Evolutionary conservation across 163 green algal genomes (phyloP).

Genomic region (Prototheca wickerhamii): DNA sequence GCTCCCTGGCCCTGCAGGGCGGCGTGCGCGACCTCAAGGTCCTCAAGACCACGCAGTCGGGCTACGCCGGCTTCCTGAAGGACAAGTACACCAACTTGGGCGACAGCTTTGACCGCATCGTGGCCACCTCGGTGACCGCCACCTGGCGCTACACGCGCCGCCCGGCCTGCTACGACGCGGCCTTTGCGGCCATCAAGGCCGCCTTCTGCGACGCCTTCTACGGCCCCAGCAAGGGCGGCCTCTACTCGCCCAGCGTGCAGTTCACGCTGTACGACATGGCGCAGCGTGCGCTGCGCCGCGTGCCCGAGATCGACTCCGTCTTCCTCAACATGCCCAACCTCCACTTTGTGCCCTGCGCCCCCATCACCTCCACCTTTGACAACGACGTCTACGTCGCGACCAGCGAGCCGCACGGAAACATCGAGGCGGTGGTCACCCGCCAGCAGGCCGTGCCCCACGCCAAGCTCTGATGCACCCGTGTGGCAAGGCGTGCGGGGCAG

Average conservation of each 20-base stretch:
- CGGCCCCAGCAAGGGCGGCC: slow-evolving; percentile 63
- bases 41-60: slow-evolving; percentile 91
- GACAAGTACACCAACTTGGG: slow-evolving; percentile 83
- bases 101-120: slow-evolving; percentile 78
- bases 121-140: slow-evolving; percentile 73
- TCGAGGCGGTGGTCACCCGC: slow-evolving; percentile 72
- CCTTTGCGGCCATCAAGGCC: slow-evolving; percentile 22
- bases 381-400: slow-evolving; percentile 95
- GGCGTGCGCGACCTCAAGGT: slow-evolving; percentile 44
- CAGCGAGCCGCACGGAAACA: slow-evolving; percentile 86
- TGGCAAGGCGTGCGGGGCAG: not conserved
- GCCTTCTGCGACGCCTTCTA: slow-evolving; percentile 60
- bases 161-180: slow-evolving; percentile 50
- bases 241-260: slow-evolving; percentile 91
- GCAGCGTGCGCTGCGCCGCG: slow-evolving; percentile 35
- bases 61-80: slow-evolving; percentile 81
- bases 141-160: slow-evolving; percentile 61
- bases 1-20: slow-evolving; percentile 21
- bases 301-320: slow-evolving; percentile 60
- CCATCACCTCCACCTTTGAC: slow-evolving; percentile 70
- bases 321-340: slow-evolving; percentile 95
- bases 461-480: slow-evolving; percentile 30
- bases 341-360: slow-evolving; percentile 85
- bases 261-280: slow-evolving; percentile 90
- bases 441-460: slow-evolving; percentile 33